Percentiles rank a stretch among this genome's conserved stretches.
phyloP scores from a whole-genome alignment of 495 filamentous ascomycete species.

The Oidiodendron maius region DNA sequence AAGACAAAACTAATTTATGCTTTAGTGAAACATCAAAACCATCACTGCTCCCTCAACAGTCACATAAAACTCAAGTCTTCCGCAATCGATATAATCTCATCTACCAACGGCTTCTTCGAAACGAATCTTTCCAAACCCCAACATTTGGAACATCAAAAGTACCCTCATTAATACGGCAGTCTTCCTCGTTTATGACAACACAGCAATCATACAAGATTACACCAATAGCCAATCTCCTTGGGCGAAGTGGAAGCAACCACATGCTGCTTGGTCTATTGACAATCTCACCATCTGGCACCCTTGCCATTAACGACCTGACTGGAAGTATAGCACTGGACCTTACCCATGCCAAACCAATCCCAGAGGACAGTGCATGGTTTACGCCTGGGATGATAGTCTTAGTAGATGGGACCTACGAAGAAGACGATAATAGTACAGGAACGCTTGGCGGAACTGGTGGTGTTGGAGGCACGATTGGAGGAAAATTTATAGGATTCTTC shows the following conservation, averaged over 20 bases:
- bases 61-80: slow-evolving; percentile 79
- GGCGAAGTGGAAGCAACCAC: slow-evolving; percentile 78
- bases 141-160: slow-evolving; percentile 46
- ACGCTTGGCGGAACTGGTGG: slow-evolving; percentile 69
- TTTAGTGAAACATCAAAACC: slow-evolving; percentile 55
- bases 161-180: slow-evolving; percentile 43
- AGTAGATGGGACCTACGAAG: slow-evolving; percentile 90
- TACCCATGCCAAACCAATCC: slow-evolving; percentile 72
- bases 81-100: slow-evolving; percentile 85
- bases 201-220: slow-evolving; percentile 81
- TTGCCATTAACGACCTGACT: slow-evolving; percentile 79
- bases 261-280: slow-evolving; percentile 81
- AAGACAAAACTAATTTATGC: background rate
- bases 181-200: slow-evolving; percentile 39
- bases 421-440: slow-evolving; percentile 63
- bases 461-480: slow-evolving; percentile 82
- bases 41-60: slow-evolving; percentile 70
- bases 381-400: slow-evolving; percentile 91
- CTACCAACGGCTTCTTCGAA: slow-evolving; percentile 83
- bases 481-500: slow-evolving; percentile 81
- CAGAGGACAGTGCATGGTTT: slow-evolving; percentile 84
- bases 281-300: slow-evolving; percentile 71
- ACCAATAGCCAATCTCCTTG: slow-evolving; percentile 87
- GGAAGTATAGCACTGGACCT: slow-evolving; percentile 83
- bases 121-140: slow-evolving; percentile 86